phyloP scores from a whole-genome alignment of 805 yeast genomes.

The Torulaspora quercuum region DNA sequence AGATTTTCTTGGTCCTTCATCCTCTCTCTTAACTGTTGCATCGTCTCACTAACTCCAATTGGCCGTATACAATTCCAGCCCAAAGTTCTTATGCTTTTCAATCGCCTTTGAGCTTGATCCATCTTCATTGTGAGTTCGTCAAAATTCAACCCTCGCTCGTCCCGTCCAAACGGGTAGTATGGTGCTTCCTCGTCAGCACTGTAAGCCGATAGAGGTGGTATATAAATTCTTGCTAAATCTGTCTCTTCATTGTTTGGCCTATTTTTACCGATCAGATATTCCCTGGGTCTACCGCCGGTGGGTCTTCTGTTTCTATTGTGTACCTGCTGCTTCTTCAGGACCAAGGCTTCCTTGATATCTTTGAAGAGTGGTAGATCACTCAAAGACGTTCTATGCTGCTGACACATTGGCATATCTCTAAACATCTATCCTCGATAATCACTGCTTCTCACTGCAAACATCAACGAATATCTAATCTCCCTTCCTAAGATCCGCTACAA shows the following conservation, averaged over 20 bases:
- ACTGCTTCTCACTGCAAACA: neutral
- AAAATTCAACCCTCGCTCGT: slow-evolving; percentile 12
- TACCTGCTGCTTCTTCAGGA: slow-evolving; percentile 12
- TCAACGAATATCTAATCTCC: no score
- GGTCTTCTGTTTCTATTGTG: slow-evolving; percentile 6
- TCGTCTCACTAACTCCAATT: slow-evolving; percentile 56
- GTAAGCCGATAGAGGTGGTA: slow-evolving; percentile 30
- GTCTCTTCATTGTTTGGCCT: neutral
- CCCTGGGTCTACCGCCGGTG: slow-evolving; percentile 2
- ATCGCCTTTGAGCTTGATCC: slow-evolving; percentile 15
- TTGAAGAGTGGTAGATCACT: slow-evolving; percentile 21
- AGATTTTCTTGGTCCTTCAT: slow-evolving; percentile 5
- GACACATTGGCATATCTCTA: slow-evolving; percentile 2
- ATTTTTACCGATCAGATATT: slow-evolving; percentile 3
- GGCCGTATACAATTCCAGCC: slow-evolving; percentile 55
- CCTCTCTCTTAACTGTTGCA: slow-evolving; percentile 37
- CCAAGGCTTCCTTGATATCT: slow-evolving; percentile 20
- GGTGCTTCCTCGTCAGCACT: slow-evolving; percentile 24
- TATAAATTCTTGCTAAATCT: slow-evolving; percentile 5
- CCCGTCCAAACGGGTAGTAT: slow-evolving; percentile 11
- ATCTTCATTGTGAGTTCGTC: slow-evolving; percentile 24
- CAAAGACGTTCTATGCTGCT: slow-evolving; percentile 9
- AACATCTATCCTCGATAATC: neutral
- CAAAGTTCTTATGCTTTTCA: slow-evolving; percentile 37
- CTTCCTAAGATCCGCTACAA: no score